phyloP scores from a whole-genome alignment of 805 yeast genomes.

The Metschnikowia drakensbergensis region DNA sequence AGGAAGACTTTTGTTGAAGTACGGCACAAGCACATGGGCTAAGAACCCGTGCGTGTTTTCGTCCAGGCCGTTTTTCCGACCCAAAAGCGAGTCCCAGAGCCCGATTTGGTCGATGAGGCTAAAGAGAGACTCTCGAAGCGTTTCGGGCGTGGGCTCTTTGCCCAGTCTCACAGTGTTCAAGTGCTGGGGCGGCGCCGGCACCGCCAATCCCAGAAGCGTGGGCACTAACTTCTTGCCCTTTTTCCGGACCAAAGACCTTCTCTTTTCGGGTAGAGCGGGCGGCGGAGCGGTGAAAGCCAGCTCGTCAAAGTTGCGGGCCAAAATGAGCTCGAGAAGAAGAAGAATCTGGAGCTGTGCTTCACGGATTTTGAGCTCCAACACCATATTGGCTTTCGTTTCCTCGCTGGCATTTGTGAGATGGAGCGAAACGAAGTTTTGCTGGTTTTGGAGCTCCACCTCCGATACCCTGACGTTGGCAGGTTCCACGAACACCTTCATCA shows the following conservation, averaged over 20 bases:
- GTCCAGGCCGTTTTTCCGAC: constrained; percentile 32
- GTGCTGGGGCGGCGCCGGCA: constrained; percentile 12
- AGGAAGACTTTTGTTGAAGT: constrained; percentile 48
- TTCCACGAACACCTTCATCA: not conserved
- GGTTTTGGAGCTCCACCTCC: constrained; percentile 1
- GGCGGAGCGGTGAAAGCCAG: constrained; percentile 25
- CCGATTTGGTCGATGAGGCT: constrained; percentile 50
- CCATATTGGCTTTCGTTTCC: constrained; percentile 25
- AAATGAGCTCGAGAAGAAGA: constrained; percentile 44
- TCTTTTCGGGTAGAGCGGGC: constrained; percentile 8
- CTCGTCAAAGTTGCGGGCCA: constrained; percentile 33
- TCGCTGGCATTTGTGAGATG: constrained; percentile 4
- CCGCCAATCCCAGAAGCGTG: constrained; percentile 42
- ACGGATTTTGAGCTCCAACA: constrained; percentile 45
- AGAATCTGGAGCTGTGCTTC: constrained; percentile 56
- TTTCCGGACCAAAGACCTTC: constrained; percentile 21
- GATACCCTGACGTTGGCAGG: not conserved
- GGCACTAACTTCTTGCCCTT: constrained; percentile 30
- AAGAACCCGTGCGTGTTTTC: constrained; percentile 45
- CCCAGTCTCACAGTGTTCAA: not conserved
- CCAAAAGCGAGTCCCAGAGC: constrained; percentile 49
- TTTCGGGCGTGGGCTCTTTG: constrained; percentile 8
- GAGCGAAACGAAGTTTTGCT: not conserved
- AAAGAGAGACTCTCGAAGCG: constrained; percentile 31
- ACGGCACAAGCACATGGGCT: constrained; percentile 51